Evolutionary conservation across 306 rosid genomes (phyloP), one percentile per base, ranked within the genome.

Genomic region (Vicia villosa): DNA sequence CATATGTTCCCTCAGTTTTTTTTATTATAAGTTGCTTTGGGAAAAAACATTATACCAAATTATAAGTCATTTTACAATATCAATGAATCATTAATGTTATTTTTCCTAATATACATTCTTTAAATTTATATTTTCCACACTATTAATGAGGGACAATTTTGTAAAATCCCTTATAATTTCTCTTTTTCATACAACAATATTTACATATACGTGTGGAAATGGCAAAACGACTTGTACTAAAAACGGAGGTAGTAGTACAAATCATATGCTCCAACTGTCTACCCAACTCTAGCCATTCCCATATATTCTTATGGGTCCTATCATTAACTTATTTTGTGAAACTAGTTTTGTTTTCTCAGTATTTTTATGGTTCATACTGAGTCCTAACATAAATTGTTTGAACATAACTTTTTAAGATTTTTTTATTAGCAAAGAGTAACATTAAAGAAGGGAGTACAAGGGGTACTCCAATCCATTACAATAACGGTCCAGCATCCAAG

Each of bases 281-380:
- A 65, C 46, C 24, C 36, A 24, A 65, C 41, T 21, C 16, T 65
- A 46, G 8, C 70, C 41, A 22, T 65, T 65, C 41, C 26, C 56
- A 26, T 65, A n/a, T 65, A 65, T 43, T 65, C 70, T 45, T 65
- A 21, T 64, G 55, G 55, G 22, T 21, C 38, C 37, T 63, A 63
- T 21, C 69, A 42, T 55, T 20, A 61, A 45, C 17, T 62, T 59
- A 19, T 24, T 72, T 34, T 36, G 46, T 54, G 11, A 42, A 55
- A 63, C 16, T 54, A 63, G 36, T 72, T 76, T 45, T 24, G 8
- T 70, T 80, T 74, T 61, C 43, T 34, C 43, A 43, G 50, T 41
- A 30, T 24, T 30, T 58, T 57, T 56, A 63, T 40, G 70, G 34
- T 67, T 45, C 30, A 52, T 51, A 68, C 43, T 52, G 54, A 63